Evolutionary conservation across 2,329 filamentous ascomycete genomes (phyloP).

Genomic region (Aspergillus sojae): DNA sequence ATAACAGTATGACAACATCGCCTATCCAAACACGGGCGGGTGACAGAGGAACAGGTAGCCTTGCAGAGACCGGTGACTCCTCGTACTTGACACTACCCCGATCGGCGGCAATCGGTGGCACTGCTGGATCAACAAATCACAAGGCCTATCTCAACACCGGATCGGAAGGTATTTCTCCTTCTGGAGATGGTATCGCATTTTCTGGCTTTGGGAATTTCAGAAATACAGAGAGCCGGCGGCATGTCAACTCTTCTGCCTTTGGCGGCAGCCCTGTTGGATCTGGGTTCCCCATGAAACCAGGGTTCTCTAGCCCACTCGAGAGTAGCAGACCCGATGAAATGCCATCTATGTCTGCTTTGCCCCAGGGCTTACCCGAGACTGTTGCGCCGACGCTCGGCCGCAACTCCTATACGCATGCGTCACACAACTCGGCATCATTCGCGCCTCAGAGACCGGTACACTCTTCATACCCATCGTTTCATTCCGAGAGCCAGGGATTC

Average conservation of each 20-base stretch:
- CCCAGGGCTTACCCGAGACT: conserved; percentile 32
- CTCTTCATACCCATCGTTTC: conserved; percentile 42
- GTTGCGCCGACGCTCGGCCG: conserved; percentile 29
- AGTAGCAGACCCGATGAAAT: conserved; percentile 33
- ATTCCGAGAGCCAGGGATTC: conserved; percentile 41
- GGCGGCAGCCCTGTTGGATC: conserved; percentile 32
- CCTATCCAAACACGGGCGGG: conserved; percentile 59
- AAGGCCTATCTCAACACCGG: conserved; percentile 37
- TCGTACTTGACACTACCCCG: conserved; percentile 52
- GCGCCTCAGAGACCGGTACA: conserved; percentile 37
- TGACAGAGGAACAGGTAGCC: conserved; percentile 41
- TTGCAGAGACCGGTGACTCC: conserved; percentile 49
- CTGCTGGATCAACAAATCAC: conserved; percentile 27
- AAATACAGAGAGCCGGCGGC: conserved; percentile 37
- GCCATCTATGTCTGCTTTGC: conserved; percentile 30
- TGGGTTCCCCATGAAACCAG: conserved; percentile 35
- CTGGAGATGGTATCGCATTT: conserved; percentile 36
- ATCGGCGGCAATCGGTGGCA: conserved; percentile 46
- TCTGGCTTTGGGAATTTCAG: conserved; percentile 34
- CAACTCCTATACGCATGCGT: conserved; percentile 35
- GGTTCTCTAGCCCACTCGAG: conserved; percentile 33
- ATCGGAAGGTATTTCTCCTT: conserved; percentile 37
- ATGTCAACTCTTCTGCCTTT: conserved; percentile 36
- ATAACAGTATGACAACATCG: conserved; percentile 56
- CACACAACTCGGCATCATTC: conserved; percentile 39